Percentiles rank a stretch among this genome's conserved stretches.
Evolutionary conservation across 176 grass and related monocot species (phyloP).

Genomic region (Avena insularis): DNA sequence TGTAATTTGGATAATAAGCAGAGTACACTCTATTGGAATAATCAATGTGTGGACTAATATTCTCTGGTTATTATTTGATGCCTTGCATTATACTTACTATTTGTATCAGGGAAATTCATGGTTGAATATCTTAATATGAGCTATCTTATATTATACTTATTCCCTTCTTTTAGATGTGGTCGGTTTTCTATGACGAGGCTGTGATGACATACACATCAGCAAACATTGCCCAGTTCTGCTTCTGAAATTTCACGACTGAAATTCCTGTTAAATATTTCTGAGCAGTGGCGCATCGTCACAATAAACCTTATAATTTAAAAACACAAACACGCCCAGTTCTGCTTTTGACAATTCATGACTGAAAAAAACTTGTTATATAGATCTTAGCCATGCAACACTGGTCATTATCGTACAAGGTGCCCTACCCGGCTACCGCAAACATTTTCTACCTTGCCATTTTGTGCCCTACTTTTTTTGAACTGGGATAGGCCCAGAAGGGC

Average conservation of each 20-base stretch:
- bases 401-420: too few relatives aligned
- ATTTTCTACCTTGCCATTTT: too few relatives aligned
- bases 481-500: too few relatives aligned
- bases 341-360: background rate
- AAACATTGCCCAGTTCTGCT: conserved; percentile 81
- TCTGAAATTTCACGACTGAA: conserved; percentile 34
- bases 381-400: too few relatives aligned
- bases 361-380: too few relatives aligned
- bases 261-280: too few relatives aligned
- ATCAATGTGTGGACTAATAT: conserved; percentile 52
- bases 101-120: conserved; percentile 30
- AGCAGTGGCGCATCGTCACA: too few relatives aligned
- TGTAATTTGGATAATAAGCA: conserved; percentile 34
- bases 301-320: too few relatives aligned
- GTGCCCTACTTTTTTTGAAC: too few relatives aligned
- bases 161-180: too few relatives aligned
- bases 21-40: conserved; percentile 48
- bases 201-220: conserved; percentile 14
- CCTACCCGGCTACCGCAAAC: too few relatives aligned
- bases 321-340: too few relatives aligned
- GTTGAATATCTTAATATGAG: conserved; percentile 84
- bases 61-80: conserved; percentile 79
- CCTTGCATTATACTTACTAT: background rate
- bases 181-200: background rate
- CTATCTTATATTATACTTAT: background rate